Conservation (phyloP, 768 basidiomycete genomes). For the Xerocomus brunneocitrinus region DNA sequence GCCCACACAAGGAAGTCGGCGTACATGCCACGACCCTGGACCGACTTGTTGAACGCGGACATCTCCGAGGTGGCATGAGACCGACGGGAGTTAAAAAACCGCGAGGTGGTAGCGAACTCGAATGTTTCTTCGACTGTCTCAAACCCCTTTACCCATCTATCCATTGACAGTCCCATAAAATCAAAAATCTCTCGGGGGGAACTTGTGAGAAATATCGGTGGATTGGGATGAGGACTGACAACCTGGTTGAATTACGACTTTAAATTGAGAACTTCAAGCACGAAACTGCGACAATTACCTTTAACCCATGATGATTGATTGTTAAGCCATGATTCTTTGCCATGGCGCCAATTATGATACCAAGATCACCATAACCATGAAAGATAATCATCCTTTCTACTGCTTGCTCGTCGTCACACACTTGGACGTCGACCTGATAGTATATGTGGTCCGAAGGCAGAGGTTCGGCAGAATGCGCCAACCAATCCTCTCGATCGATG, state of each 20-base stretch:
- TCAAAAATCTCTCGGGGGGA: conserved; percentile 46
- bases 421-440: conserved; percentile 60
- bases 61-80: conserved; percentile 30
- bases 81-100: conserved; percentile 45
- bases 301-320: conserved; percentile 52
- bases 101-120: conserved; percentile 51
- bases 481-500: conserved; percentile 39
- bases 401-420: conserved; percentile 48
- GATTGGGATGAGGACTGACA: conserved; percentile 26
- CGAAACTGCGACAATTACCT: conserved; percentile 47
- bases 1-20: conserved; percentile 52
- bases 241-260: conserved; percentile 11
- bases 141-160: conserved; percentile 51
- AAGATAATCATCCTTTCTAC: conserved; percentile 51
- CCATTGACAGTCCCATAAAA: conserved; percentile 57
- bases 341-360: conserved; percentile 62
- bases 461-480: conserved; percentile 2
- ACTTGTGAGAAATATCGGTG: conserved; percentile 45
- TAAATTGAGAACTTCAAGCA: no score
- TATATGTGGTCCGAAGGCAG: conserved; percentile 16
- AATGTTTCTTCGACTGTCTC: conserved; percentile 49
- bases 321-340: conserved; percentile 47
- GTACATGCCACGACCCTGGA: conserved; percentile 53
- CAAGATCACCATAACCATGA: conserved; percentile 66
- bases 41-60: conserved; percentile 40